Base-by-base conservation (phyloP, 2,329 filamentous ascomycete species). In the Fusarium sp. region DNA sequence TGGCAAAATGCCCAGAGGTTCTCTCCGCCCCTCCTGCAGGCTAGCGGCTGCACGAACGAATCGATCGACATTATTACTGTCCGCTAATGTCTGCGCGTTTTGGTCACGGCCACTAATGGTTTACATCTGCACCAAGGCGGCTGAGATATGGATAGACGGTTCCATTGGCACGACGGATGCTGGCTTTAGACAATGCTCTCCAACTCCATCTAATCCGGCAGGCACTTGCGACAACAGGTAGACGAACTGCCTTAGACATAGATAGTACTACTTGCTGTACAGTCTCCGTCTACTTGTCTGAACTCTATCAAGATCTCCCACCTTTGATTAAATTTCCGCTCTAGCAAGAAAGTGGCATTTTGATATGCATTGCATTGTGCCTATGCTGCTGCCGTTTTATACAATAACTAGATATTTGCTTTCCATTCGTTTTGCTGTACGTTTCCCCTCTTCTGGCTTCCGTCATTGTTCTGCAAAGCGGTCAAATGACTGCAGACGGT, bases 51-150 rank as follows among this genome's bases (percentile, higher is more conserved):
- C 65, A 58, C 69, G 57, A 70, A 62, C 62, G 56, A 66, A 74
- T 74, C 70, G 72, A 74, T 74, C 72, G 72, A 64, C 66, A 59
- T 69, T 69, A 41, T 52, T 41, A 50, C 31, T 67, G 25, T 50
- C 63, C 53, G 41, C 51, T 60, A 67, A 64, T 64, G 48, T 61
- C 59, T 53, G 29, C n/a, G 29, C 33, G 58, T 36, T 56, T 42
- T 36, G 36, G 39, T 37, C 35, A 68, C 33, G 46, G 59, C 18
- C 37, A 27, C 41, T 48, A 31, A 14, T 31, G 13, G 29, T 33
- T 36, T 48, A 23, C 40, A 40, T 47, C 41, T 61, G 33, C 6
- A 43, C 23, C 29, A 42, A 56, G 36, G 41, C 45, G 60, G 37
- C 33, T 51, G 53, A 52, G 36, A 63, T 42, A 43, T 20, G 25